A percentile compares a stretch with the other conserved stretches of the same genome.
phyloP scores from a whole-genome alignment of 306 rosid genomes.

The Prunus mira region DNA sequence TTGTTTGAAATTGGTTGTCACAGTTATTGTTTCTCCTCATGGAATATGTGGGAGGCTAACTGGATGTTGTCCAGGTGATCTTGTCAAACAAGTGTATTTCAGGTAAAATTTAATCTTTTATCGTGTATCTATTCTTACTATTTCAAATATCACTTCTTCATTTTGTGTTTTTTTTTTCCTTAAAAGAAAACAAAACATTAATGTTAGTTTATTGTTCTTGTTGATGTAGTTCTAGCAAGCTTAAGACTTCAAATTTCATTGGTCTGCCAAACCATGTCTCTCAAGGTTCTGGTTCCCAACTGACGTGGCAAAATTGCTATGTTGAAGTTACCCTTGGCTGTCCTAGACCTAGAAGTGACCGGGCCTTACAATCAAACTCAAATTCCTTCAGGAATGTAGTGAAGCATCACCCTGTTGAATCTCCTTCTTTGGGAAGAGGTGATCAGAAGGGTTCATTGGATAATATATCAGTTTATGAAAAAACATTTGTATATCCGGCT shows the following conservation, averaged over 20 bases:
- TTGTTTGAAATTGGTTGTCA: constrained; percentile 20
- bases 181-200: background rate
- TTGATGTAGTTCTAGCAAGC: constrained; percentile 64
- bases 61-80: constrained; percentile 92
- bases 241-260: constrained; percentile 59
- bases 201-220: constrained; percentile 5
- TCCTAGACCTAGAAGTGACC: constrained; percentile 58
- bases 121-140: background rate
- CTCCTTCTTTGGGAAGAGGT: constrained; percentile 54
- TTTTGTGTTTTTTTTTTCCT: background rate
- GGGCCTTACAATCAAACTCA: constrained; percentile 41
- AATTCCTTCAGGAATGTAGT: constrained; percentile 42
- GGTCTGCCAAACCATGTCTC: constrained; percentile 77
- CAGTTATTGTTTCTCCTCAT: constrained; percentile 96
- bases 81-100: constrained; percentile 78
- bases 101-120: constrained; percentile 45
- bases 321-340: constrained; percentile 90
- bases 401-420: constrained; percentile 52
- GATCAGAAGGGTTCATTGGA: constrained; percentile 65
- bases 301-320: constrained; percentile 78
- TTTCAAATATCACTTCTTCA: background rate
- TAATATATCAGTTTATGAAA: constrained; percentile 52
- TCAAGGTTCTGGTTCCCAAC: constrained; percentile 79
- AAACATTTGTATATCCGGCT: constrained; percentile 79
- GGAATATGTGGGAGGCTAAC: constrained; percentile 94